These are phyloP conservation scores for Monosporascus ibericus DNA, from an alignment of 2,329 filamentous ascomycete species.

Conservation along the genomic window DNA sequence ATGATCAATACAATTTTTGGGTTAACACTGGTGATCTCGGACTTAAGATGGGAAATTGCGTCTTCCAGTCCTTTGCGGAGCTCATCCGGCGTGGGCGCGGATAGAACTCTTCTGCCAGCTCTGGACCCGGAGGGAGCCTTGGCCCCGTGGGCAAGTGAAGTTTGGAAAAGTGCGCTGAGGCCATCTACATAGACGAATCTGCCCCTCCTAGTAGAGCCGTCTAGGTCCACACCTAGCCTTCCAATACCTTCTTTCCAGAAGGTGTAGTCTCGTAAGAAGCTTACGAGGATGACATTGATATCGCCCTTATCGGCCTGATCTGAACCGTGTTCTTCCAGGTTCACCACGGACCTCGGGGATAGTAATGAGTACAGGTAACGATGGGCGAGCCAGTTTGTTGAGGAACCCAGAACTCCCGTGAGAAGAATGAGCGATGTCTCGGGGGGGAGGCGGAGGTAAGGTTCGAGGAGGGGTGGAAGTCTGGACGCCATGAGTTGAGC, in stretches of 20 bases:
- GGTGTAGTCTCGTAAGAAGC: conserved; percentile 69
- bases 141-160: conserved; percentile 5
- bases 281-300: conserved; percentile 65
- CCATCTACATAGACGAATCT: conserved; percentile 73
- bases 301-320: conserved; percentile 21
- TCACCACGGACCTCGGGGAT: conserved; percentile 2
- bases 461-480: conserved; percentile 58
- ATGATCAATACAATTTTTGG: conserved; percentile 53
- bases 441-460: conserved; percentile 53
- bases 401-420: conserved; percentile 60
- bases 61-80: conserved; percentile 33
- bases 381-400: conserved; percentile 59
- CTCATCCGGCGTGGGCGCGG: conserved; percentile 26
- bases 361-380: conserved; percentile 48
- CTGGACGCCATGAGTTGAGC: conserved; percentile 37
- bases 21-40: conserved; percentile 10
- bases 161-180: conserved; percentile 50
- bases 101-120: conserved; percentile 18
- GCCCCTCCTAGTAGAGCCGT: conserved; percentile 48
- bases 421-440: conserved; percentile 58
- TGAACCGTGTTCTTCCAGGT: conserved; percentile 17
- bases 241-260: conserved; percentile 73
- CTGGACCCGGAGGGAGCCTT: conserved; percentile 7
- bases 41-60: conserved; percentile 30
- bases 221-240: conserved; percentile 67